Conservation (phyloP, 805 yeast genomes). For the Candida boleticola region DNA sequence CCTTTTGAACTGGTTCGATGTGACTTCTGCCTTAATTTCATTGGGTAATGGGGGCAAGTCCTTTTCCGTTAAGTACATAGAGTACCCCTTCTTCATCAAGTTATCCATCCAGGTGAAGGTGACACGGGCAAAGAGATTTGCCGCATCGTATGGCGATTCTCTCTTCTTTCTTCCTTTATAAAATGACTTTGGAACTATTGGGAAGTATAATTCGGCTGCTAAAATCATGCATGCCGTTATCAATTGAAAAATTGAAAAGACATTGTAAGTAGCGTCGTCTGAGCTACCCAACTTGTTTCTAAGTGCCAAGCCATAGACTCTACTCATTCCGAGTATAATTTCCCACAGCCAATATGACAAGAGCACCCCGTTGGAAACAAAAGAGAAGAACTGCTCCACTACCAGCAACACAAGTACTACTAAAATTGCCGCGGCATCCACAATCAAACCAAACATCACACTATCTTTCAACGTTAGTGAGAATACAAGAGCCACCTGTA, state of each 20-base stretch:
- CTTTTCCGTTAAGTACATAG: conserved; percentile 47
- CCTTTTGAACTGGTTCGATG: conserved; percentile 48
- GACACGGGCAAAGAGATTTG: conserved; percentile 71
- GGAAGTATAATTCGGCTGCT: conserved; percentile 42
- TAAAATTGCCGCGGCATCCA: conserved; percentile 40
- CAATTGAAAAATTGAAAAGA: conserved; percentile 28
- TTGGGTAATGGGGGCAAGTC: conserved; percentile 86
- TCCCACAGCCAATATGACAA: conserved; percentile 74
- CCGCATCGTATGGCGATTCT: conserved; percentile 49
- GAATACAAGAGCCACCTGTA: conserved; percentile 13
- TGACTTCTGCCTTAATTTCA: conserved; percentile 53
- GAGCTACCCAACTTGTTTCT: conserved; percentile 26
- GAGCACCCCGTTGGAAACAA: conserved; percentile 63
- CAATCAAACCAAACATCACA: conserved; percentile 21
- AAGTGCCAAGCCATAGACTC: conserved; percentile 36
- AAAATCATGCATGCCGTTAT: conserved; percentile 43
- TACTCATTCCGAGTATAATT: conserved; percentile 39
- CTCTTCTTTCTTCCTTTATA: conserved; percentile 13
- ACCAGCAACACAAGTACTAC: conserved; percentile 61
- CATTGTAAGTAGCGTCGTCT: conserved; percentile 10
- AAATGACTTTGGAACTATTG: conserved; percentile 27
- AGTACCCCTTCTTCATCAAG: conserved; percentile 75
- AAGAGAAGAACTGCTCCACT: conserved; percentile 66
- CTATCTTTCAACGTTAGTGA: conserved; percentile 12
- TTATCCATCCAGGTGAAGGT: conserved; percentile 91